Base-by-base conservation (phyloP, 306 rosid genomes). In the Malus sylvestris region DNA sequence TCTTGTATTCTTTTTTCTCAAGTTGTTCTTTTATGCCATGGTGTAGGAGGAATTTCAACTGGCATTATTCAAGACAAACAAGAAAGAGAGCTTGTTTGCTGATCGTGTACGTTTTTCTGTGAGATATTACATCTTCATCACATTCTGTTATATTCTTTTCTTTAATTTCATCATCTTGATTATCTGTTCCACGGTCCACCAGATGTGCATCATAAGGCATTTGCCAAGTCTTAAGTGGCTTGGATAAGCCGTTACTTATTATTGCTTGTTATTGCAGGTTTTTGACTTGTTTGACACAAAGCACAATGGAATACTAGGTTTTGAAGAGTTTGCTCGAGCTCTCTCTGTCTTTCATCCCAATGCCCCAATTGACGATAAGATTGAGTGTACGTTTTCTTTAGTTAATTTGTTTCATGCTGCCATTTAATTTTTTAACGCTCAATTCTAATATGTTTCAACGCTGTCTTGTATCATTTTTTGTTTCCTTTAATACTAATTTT, bases 271-370 rank as follows among this genome's bases (percentile, higher is more conserved):
- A 69, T 71, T 80, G 68, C 81, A 87, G 98, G 99, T 95, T 49
- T 95, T 95, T 78, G 99, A 95, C 83, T 84, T 95, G 81, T 95
- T 95, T 75, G 99, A 95, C 78, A 91, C 96, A 68, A 95, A 92
- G 86, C 99, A 95, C 88, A 92, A 95, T 86, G 99, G 99, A 74
- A 92, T 95, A 78, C 86, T 95, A 20, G 99, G 97, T 61, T 95
- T 95, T 73, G 99, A 95, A 85, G 99, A 92, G 91, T 95, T 95
- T 83, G 99, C 99, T 52, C 97, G 93, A 12, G 97, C 99, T 49
- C 88, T 95, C 73, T 95, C 99, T 1, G 97, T 95, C 55, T 95
- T 95, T 85, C 99, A 95, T 80, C 99, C 99, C 4, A 95, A 92
- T 76, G 99, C 99, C 81, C 99, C 97, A 0, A 87, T 90, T 63